A percentile compares a stretch with the other conserved stretches of the same genome.
phyloP scores from a whole-genome alignment of 345 rosid species.

The Salix dunnii region DNA sequence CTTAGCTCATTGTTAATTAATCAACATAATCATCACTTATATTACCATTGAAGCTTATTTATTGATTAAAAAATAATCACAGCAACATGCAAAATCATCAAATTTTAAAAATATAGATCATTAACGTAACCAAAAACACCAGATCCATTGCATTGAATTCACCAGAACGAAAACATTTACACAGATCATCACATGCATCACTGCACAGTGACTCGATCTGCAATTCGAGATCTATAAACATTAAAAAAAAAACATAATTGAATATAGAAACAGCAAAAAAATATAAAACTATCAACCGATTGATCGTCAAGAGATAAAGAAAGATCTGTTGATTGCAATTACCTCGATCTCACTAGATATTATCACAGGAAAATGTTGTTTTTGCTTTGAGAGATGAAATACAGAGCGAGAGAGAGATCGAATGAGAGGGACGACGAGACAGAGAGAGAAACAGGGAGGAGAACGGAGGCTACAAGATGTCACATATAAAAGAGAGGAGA shows the following conservation, averaged over 20 bases:
- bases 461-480: too few species aligned
- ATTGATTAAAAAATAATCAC: not conserved
- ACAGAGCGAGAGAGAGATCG: not conserved
- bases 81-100: not conserved
- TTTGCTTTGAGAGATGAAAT: not conserved
- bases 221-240: not conserved
- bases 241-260: not conserved
- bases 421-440: slow-evolving; percentile 1
- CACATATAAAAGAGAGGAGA: not conserved
- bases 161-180: not conserved
- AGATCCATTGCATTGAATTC: slow-evolving; percentile 22
- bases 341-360: slow-evolving; percentile 11
- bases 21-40: not conserved
- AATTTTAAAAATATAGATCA: not conserved
- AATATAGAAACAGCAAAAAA: not conserved
- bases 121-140: not conserved
- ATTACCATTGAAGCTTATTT: not conserved
- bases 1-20: not conserved
- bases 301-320: not conserved
- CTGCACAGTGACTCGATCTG: not conserved
- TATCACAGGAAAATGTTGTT: not conserved
- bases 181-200: not conserved
- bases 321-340: not conserved
- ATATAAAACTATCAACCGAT: not conserved
- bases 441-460: not conserved